Percentiles rank a stretch among this genome's conserved stretches.
Conservation (phyloP, 805 yeast species). For the Yarrowia sp. region DNA sequence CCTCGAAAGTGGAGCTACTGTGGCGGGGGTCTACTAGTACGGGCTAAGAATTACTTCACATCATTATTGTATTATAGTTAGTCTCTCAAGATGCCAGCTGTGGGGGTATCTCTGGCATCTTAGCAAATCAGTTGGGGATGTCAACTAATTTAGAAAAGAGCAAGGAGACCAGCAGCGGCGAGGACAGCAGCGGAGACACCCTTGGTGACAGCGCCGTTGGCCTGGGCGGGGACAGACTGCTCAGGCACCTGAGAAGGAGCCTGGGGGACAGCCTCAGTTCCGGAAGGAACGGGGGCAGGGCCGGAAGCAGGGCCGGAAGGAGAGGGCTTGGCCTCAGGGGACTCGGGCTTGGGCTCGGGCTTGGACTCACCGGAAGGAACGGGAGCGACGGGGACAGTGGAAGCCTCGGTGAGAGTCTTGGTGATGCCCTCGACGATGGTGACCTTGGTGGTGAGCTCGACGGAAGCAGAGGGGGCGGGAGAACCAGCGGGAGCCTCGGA, state of each 20-base stretch:
- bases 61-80: conserved; percentile 10
- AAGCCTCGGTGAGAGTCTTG: conserved; percentile 2
- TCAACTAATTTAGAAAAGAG: conserved; percentile 18
- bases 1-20: no score
- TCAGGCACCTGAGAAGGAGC: conserved; percentile 11
- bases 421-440: conserved; percentile 27
- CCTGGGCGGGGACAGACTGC: conserved; percentile 20
- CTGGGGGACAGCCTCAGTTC: not conserved
- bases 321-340: not conserved
- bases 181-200: conserved; percentile 20
- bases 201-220: conserved; percentile 19
- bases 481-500: conserved; percentile 19
- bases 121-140: not conserved
- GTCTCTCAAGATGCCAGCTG: conserved; percentile 7
- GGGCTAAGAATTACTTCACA: not conserved
- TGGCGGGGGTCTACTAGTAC: no score
- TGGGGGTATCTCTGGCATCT: conserved; percentile 13
- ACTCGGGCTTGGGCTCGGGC: conserved; percentile 8
- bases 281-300: conserved; percentile 12
- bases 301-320: conserved; percentile 6
- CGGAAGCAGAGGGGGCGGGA: conserved; percentile 28
- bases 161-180: conserved; percentile 22
- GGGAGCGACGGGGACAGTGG: not conserved
- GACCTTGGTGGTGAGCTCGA: conserved; percentile 18
- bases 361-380: not conserved